Percentiles rank a stretch among this genome's conserved stretches.
phyloP scores from a whole-genome alignment of 192 early-diverging fungal genomes.

The Umbelopsis isabellina region DNA sequence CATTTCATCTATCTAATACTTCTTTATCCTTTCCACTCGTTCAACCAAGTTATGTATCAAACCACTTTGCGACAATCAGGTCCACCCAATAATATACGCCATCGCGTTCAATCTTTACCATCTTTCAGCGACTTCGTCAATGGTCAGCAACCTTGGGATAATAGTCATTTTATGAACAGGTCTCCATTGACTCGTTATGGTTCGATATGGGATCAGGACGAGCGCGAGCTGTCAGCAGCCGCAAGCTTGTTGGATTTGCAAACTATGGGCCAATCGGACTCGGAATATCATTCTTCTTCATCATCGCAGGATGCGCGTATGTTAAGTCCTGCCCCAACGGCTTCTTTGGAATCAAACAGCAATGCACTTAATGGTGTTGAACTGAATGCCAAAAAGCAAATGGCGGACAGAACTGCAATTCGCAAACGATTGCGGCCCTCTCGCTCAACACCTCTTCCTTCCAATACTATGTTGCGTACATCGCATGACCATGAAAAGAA shows the following conservation, averaged over 20 bases:
- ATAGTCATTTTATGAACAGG: background rate
- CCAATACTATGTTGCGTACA: background rate
- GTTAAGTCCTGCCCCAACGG: background rate
- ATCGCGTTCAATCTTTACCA: background rate
- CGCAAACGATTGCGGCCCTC: background rate
- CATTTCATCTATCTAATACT: background rate
- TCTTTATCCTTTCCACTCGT: background rate
- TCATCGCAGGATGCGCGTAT: background rate
- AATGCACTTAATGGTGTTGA: background rate
- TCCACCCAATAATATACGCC: slow-evolving; percentile 2
- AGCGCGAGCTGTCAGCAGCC: slow-evolving; percentile 1
- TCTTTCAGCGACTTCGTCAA: background rate
- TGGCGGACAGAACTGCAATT: background rate
- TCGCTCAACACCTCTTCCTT: background rate
- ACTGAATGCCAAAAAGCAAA: background rate
- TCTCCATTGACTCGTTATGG: background rate
- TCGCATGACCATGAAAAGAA: background rate
- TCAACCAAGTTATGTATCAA: background rate
- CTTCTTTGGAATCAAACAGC: background rate
- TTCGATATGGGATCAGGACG: background rate
- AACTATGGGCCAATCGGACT: slow-evolving; percentile 1
- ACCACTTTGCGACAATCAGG: background rate
- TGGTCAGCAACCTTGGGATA: background rate
- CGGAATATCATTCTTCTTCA: background rate
- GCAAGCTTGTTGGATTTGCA: slow-evolving; percentile 5